A percentile compares a stretch with the other conserved stretches of the same genome.
Conservation (phyloP, 73 alveolate genomes). For the Symbiodinium pilosum region DNA sequence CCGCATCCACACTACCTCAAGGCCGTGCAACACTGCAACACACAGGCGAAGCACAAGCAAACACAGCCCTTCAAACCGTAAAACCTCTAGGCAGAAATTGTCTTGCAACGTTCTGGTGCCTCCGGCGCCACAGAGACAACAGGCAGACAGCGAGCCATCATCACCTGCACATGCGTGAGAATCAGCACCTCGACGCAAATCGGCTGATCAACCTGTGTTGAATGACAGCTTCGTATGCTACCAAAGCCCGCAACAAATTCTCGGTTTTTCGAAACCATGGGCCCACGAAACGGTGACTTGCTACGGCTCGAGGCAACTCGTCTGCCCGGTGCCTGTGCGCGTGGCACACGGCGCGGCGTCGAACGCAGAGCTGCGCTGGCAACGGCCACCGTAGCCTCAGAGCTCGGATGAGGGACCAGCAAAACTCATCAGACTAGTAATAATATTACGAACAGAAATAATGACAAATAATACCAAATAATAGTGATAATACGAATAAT, state of each 20-base stretch:
- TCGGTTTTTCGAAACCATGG: no score
- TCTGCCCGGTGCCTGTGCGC: neutral
- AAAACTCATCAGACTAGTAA: neutral
- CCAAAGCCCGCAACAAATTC: no score
- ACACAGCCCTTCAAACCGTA: neutral
- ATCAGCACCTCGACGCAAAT: no score
- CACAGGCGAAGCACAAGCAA: neutral
- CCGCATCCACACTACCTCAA: no score
- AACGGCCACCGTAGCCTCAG: neutral
- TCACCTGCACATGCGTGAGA: neutral
- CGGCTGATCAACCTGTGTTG: no score
- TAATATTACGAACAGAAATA: no score
- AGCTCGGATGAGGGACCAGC: neutral
- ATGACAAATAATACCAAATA: no score
- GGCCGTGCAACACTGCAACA: no score
- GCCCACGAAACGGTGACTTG: no score
- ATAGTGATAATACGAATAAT: no score
- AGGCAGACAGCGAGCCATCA: neutral
- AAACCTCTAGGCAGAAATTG: neutral
- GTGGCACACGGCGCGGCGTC: constrained; percentile 11
- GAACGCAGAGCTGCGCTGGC: constrained; percentile 1
- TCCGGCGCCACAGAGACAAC: neutral
- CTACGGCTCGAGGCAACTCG: no score
- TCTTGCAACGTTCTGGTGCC: neutral
- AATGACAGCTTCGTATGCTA: no score